Percentiles rank a stretch among this genome's conserved stretches.
Evolutionary conservation across 352 stramenopile species (phyloP).

Genomic region (Pythium graminicola): DNA sequence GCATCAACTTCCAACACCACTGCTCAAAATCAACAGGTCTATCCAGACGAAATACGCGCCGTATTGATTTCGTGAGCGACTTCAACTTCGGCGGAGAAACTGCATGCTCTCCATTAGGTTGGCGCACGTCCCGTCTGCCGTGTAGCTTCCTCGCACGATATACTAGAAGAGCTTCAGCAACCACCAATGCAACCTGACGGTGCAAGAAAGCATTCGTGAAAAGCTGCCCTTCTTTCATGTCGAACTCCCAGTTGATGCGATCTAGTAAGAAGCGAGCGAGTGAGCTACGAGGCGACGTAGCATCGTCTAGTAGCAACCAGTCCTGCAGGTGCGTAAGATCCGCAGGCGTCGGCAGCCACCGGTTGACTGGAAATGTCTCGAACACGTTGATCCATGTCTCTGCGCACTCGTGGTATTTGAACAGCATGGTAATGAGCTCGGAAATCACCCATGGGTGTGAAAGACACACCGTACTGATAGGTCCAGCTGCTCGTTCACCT

Average conservation of each 20-base stretch:
- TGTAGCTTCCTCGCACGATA: slow-evolving; percentile 50
- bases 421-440: slow-evolving; percentile 32
- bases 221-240: slow-evolving; percentile 47
- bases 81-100: slow-evolving; percentile 25
- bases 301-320: slow-evolving; percentile 78
- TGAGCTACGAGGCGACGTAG: slow-evolving; percentile 41
- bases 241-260: slow-evolving; percentile 81
- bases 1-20: slow-evolving; percentile 82
- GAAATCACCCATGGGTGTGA: slow-evolving; percentile 32
- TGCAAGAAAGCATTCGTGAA: slow-evolving; percentile 72
- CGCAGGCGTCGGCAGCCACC: slow-evolving; percentile 55
- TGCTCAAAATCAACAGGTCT: slow-evolving; percentile 68
- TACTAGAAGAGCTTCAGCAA: slow-evolving; percentile 66
- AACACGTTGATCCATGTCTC: slow-evolving; percentile 80
- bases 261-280: slow-evolving; percentile 75
- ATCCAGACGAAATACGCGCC: slow-evolving; percentile 56
- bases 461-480: slow-evolving; percentile 33
- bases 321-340: slow-evolving; percentile 72
- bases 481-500: slow-evolving; percentile 24
- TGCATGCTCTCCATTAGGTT: slow-evolving; percentile 4
- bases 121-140: slow-evolving; percentile 5
- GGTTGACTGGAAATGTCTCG: slow-evolving; percentile 81
- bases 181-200: slow-evolving; percentile 68
- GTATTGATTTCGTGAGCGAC: slow-evolving; percentile 60
- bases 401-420: slow-evolving; percentile 74